phyloP scores from a whole-genome alignment of 108 stramenopile species.

The Chaetoceros tenuissimus region DNA sequence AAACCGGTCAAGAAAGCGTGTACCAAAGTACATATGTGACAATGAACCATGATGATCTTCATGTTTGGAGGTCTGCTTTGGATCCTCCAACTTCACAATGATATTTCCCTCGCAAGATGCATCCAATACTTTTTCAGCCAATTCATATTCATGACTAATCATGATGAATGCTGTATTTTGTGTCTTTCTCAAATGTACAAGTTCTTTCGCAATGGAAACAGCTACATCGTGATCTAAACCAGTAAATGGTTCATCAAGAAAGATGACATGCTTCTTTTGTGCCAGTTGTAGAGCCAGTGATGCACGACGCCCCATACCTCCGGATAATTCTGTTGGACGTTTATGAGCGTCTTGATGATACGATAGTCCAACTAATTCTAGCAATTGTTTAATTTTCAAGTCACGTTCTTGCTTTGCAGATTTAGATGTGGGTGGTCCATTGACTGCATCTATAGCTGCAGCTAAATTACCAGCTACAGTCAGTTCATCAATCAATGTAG shows the following conservation, averaged over 20 bases:
- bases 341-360: constrained; percentile 59
- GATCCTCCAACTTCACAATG: constrained; percentile 9
- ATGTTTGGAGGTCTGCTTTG: neutral
- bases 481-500: constrained; percentile 67
- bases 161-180: constrained; percentile 51
- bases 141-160: constrained; percentile 69
- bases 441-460: constrained; percentile 39
- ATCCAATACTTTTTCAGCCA: constrained; percentile 59
- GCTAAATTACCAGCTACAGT: constrained; percentile 69
- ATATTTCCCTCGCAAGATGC: constrained; percentile 9
- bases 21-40: constrained; percentile 11
- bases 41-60: neutral
- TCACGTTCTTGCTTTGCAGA: constrained; percentile 5
- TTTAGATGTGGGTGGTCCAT: neutral
- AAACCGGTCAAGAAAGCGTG: constrained; percentile 44
- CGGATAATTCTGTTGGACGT: constrained; percentile 53
- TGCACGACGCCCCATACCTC: constrained; percentile 80
- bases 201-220: constrained; percentile 56
- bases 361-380: constrained; percentile 67
- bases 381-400: constrained; percentile 38
- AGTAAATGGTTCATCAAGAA: constrained; percentile 77
- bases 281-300: constrained; percentile 70
- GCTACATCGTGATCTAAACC: constrained; percentile 56
- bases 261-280: constrained; percentile 68
- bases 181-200: constrained; percentile 38